Base-by-base conservation (phyloP, 2,329 filamentous ascomycete genomes). In the Nigrograna mackinnonii region DNA sequence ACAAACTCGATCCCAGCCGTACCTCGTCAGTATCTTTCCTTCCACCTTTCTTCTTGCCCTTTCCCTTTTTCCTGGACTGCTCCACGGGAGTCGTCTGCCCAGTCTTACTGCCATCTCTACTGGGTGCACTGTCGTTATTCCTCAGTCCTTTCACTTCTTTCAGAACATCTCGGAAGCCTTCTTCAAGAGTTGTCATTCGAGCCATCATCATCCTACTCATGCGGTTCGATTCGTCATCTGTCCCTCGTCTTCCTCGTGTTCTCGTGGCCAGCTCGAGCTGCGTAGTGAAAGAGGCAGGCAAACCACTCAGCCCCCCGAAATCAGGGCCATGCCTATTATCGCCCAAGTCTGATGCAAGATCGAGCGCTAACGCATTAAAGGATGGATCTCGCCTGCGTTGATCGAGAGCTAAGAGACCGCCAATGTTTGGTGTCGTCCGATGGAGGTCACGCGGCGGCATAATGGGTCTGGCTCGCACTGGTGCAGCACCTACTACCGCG, bases 181-280 rank as follows among this genome's bases (percentile, higher is more conserved):
- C 90, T 65, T 97, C 91, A 2, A 97, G 77, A 6, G 87, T 92
- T 66, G 94, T 94, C 90, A 96, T 96, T 22, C 90, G 79, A 6
- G 90, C 89, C 34, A 96, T 75, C 69, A 96, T 87, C 34, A 96
- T 79, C 42, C 89, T 82, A 54, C 85, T 80, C 60, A 87, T 67
- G 26, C 64, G 57, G 11, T 62, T 66, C 11, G 52, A 58, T n/a
- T 69, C 66, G 2, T 63, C 63, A 14, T 64, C 57, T 11, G 51
- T 55, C 21, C 63, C 59, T 14, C 49, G 58, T 7, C 41, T 44
- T 26, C 57, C 55, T 30, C 57, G 50, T n/a, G 55, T 48, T 3
- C 63, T 35, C 3, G 64, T 60, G 19, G 62, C 65, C 49, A 68
- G 61, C 31, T 66, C 62, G 24, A 69, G 57, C 37, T 92, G 87